These are phyloP conservation scores for Pestalotiopsis fici DNA, from an alignment of 2,329 filamentous ascomycete genomes.

Conservation along the genomic window DNA sequence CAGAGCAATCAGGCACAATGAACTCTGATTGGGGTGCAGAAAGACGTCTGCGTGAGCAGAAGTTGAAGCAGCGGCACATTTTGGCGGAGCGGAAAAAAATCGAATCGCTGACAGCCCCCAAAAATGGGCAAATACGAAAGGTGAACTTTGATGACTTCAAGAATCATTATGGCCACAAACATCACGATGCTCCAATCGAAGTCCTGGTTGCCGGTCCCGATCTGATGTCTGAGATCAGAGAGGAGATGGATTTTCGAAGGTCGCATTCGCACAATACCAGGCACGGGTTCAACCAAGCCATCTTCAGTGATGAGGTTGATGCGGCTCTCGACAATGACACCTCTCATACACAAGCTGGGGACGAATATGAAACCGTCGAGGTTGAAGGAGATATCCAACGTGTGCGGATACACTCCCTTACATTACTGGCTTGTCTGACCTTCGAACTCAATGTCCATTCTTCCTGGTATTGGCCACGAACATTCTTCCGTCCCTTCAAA, in stretches of 20 bases:
- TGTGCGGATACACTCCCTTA: slow-evolving; percentile 41
- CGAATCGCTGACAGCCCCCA: slow-evolving; percentile 17
- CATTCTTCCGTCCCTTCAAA: slow-evolving; percentile 43
- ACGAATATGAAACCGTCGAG: slow-evolving; percentile 5
- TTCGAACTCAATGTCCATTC: slow-evolving; percentile 28
- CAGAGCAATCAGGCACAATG: too few species aligned
- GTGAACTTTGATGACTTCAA: slow-evolving; percentile 46
- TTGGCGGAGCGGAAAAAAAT: too few species aligned
- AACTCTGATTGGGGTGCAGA: too few species aligned
- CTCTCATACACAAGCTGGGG: slow-evolving; percentile 17
- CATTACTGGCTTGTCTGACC: slow-evolving; percentile 39
- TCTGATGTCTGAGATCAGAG: neutral
- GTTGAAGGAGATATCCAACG: slow-evolving; percentile 25
- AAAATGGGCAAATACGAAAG: slow-evolving; percentile 39
- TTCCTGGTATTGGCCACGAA: slow-evolving; percentile 34
- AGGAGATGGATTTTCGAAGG: slow-evolving; percentile 22
- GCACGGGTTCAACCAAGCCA: slow-evolving; percentile 25
- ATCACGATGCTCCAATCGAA: slow-evolving; percentile 38
- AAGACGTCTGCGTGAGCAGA: too few species aligned
- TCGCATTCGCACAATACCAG: slow-evolving; percentile 35
- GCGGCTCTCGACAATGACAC: slow-evolving; percentile 12
- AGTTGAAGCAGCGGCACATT: too few species aligned
- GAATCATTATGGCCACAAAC: slow-evolving; percentile 35
- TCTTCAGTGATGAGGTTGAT: slow-evolving; percentile 12
- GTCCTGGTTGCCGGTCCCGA: slow-evolving; percentile 30